A percentile compares a stretch with the other conserved stretches of the same genome.
Conservation (phyloP, 2,329 filamentous ascomycete species). For the Pseudogymnoascus pannorum region DNA sequence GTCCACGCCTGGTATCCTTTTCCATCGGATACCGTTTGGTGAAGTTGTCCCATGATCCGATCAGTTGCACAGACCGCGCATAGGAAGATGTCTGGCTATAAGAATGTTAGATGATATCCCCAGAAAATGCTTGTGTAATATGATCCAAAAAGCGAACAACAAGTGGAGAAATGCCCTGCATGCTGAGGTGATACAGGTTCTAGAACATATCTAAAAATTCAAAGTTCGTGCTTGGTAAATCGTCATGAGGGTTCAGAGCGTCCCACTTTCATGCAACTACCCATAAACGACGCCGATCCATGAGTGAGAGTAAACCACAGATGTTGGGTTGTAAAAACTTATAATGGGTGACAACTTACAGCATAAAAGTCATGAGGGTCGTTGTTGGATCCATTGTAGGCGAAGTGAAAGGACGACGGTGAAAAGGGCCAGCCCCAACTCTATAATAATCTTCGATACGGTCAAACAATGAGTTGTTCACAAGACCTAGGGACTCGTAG, state of each 20-base stretch:
- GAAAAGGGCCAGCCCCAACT: conserved; percentile 6
- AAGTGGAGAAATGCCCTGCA: neutral
- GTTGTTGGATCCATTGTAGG: conserved; percentile 51
- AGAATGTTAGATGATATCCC: neutral
- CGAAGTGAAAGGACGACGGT: neutral
- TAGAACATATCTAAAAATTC: neutral
- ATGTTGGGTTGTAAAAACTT: neutral
- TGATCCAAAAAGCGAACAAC: neutral
- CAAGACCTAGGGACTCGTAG: neutral
- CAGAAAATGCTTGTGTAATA: neutral
- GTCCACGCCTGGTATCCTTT: conserved; percentile 66
- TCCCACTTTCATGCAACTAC: conserved; percentile 7
- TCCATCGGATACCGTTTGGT: conserved; percentile 70
- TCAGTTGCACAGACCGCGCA: conserved; percentile 64
- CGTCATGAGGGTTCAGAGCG: neutral
- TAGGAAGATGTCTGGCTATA: conserved; percentile 52
- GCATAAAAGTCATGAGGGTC: conserved; percentile 61
- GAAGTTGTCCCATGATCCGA: conserved; percentile 97
- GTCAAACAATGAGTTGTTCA: neutral
- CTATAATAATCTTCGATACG: neutral
- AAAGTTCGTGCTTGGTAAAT: neutral
- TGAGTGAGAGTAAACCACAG: neutral
- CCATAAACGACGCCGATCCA: neutral
- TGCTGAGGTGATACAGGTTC: neutral
- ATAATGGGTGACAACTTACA: conserved; percentile 44